Evolutionary conservation across 1,139 yeast genomes (phyloP).

Genomic region (Geotrichum restrictum): DNA sequence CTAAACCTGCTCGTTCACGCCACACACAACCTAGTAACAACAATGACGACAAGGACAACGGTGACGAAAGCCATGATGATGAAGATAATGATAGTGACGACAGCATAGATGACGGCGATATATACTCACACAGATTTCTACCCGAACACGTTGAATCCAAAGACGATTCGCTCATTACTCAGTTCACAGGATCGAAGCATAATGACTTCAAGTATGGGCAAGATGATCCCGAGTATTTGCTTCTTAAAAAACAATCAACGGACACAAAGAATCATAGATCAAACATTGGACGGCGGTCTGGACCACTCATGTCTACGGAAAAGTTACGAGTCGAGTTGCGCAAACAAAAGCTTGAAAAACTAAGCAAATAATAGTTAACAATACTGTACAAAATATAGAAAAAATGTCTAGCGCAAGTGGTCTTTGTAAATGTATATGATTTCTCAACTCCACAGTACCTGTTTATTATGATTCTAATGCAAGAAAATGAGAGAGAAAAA

Average conservation of each 20-base stretch:
- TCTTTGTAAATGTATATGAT: not conserved
- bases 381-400: too few relatives aligned
- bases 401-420: too few relatives aligned
- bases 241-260: not conserved
- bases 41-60: not conserved
- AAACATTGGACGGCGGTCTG: conserved; percentile 3
- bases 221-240: conserved; percentile 12
- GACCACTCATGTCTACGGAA: conserved; percentile 10
- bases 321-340: conserved; percentile 13
- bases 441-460: not conserved
- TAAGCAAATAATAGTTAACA: too few relatives aligned
- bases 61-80: not conserved
- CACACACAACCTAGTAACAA: too few relatives aligned
- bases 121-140: conserved; percentile 10
- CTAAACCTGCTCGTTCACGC: not conserved
- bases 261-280: not conserved
- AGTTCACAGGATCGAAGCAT: conserved; percentile 13
- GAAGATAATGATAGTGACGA: not conserved
- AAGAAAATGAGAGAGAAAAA: not conserved
- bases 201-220: conserved; percentile 15
- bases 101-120: conserved; percentile 1
- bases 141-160: conserved; percentile 10
- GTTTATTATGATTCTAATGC: not conserved
- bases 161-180: conserved; percentile 17
- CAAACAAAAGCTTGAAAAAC: conserved; percentile 6